Percentiles rank a stretch among this genome's conserved stretches.
Evolutionary conservation across 139 green algal genomes (phyloP).

Genomic region (Axilococcus clingmanii): DNA sequence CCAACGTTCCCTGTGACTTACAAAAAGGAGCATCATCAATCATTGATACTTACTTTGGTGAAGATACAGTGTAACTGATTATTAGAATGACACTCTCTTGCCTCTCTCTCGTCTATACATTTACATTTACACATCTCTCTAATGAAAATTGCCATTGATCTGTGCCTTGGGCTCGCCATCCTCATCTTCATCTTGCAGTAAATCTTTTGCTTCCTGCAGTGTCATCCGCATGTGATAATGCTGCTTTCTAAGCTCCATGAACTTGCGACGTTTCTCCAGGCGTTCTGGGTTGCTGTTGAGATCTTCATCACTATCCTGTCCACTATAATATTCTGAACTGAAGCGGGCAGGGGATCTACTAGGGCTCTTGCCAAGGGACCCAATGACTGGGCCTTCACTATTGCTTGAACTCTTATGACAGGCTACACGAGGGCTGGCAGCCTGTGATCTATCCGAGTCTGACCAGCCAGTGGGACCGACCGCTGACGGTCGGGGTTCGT

Average conservation of each 20-base stretch:
- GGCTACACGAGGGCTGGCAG: neutral
- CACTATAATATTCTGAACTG: constrained; percentile 6
- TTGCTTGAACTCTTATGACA: neutral
- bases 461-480: no score
- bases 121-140: neutral
- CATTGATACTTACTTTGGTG: constrained; percentile 35
- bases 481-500: constrained; percentile 2
- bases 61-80: neutral
- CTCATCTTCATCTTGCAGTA: neutral
- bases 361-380: no score
- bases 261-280: constrained; percentile 22
- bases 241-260: constrained; percentile 21
- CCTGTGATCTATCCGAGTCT: no score
- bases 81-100: no score
- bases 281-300: neutral
- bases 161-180: neutral
- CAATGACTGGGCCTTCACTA: neutral
- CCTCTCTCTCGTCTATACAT: no score
- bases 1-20: constrained; percentile 7
- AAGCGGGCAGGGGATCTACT: constrained; percentile 12
- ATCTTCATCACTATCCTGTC: neutral
- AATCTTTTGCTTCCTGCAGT: constrained; percentile 1
- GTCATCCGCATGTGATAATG: constrained; percentile 27
- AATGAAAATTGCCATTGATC: neutral
- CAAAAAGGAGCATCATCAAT: constrained; percentile 27